A percentile compares a stretch with the other conserved stretches of the same genome.
Conservation (phyloP, 768 basidiomycete species). For the Trametes villosa region DNA sequence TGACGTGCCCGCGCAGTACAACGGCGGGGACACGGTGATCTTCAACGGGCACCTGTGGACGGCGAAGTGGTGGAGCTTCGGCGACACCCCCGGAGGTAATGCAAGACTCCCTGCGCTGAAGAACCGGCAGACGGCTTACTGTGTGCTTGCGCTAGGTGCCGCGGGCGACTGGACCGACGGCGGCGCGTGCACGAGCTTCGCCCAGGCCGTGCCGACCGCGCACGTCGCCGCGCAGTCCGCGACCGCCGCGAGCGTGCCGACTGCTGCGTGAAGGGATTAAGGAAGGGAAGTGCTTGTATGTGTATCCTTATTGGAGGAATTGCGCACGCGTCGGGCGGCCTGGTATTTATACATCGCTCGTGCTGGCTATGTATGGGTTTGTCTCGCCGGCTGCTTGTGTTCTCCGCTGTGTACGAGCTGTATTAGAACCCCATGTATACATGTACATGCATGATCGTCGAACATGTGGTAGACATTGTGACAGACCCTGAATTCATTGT, state of each 20-base stretch:
- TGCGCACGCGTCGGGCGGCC: not conserved
- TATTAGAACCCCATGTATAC: too few relatives aligned
- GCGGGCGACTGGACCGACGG: conserved; percentile 33
- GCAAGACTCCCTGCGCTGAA: not conserved
- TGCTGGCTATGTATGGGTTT: not conserved
- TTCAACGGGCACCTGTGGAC: conserved; percentile 35
- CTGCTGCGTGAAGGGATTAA: not conserved
- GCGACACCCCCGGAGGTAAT: conserved; percentile 32
- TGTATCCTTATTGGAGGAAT: not conserved
- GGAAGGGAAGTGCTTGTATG: not conserved
- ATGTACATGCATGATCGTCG: too few relatives aligned
- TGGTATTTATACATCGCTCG: conserved; percentile 3
- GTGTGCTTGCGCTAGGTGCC: conserved; percentile 13
- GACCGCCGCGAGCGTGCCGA: not conserved
- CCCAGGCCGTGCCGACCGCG: conserved; percentile 5
- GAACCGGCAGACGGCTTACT: not conserved
- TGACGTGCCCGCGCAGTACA: conserved; percentile 23
- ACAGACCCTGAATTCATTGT: not conserved
- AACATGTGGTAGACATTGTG: too few relatives aligned
- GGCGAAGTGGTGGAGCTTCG: conserved; percentile 37
- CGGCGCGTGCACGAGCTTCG: conserved; percentile 29
- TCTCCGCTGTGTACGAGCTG: not conserved
- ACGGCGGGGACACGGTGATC: conserved; percentile 31
- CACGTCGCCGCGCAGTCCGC: conserved; percentile 10
- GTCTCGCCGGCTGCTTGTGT: not conserved